A percentile compares a stretch with the other conserved stretches of the same genome.
phyloP scores from a whole-genome alignment of 176 grass and related monocot species.

The Musa troglodytarum region DNA sequence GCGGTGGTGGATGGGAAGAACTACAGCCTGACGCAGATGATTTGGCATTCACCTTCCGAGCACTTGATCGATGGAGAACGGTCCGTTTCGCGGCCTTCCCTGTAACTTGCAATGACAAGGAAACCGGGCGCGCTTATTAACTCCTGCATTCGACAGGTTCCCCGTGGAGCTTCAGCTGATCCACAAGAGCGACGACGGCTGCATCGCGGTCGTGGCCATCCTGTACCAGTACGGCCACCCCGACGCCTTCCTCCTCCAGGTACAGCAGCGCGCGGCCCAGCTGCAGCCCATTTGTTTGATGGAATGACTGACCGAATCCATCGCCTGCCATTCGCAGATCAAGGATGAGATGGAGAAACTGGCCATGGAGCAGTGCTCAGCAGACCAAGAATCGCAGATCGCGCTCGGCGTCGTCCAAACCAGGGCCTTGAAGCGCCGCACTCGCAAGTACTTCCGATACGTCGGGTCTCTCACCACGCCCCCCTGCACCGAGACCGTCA shows the following conservation, averaged over 20 bases:
- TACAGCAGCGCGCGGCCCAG: neutral
- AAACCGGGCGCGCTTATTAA: neutral
- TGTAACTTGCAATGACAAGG: no score
- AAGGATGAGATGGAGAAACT: conserved; percentile 22
- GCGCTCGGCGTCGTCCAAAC: conserved; percentile 16
- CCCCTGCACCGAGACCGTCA: conserved; percentile 65
- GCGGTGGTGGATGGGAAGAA: conserved; percentile 30
- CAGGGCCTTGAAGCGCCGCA: conserved; percentile 32
- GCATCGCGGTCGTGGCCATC: conserved; percentile 31
- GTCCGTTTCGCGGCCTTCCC: neutral
- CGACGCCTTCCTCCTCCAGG: conserved; percentile 64
- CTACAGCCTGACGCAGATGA: conserved; percentile 29
- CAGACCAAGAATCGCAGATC: conserved; percentile 27
- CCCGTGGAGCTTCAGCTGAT: conserved; percentile 62
- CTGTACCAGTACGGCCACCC: conserved; percentile 41
- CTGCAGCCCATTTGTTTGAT: neutral
- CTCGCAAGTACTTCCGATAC: conserved; percentile 63
- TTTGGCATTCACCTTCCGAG: conserved; percentile 76
- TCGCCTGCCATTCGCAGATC: conserved; percentile 18
- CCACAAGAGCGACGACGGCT: conserved; percentile 31
- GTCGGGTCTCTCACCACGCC: conserved; percentile 66
- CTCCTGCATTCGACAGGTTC: conserved; percentile 20
- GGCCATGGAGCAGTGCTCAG: conserved; percentile 3
- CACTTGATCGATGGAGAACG: conserved; percentile 67
- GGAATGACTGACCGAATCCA: neutral